Conservation (phyloP, 108 stramenopile genomes). For the Poteriospumella lacustris region DNA sequence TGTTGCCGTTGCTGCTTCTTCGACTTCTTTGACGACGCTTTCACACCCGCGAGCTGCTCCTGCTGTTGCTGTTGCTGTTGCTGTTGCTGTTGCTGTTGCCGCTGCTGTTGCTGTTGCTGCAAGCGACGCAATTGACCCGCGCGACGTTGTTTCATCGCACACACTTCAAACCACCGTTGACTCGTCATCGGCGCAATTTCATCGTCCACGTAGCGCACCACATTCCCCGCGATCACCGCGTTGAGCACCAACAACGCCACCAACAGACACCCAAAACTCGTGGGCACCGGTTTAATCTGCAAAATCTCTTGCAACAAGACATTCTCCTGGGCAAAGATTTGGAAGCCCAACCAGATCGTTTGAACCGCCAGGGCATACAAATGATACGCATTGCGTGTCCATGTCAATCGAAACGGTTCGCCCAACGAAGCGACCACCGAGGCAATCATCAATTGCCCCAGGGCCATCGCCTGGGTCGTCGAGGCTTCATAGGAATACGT, state of each 20-base stretch:
- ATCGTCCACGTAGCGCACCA: too few relatives aligned
- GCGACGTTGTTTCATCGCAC: too few relatives aligned
- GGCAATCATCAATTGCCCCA: conserved; percentile 15
- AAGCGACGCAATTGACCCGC: too few relatives aligned
- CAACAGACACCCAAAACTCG: neutral
- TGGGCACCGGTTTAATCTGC: conserved; percentile 5
- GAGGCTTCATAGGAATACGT: conserved; percentile 16
- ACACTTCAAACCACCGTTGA: too few relatives aligned
- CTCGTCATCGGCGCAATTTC: too few relatives aligned
- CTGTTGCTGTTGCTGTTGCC: too few relatives aligned
- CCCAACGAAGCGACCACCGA: neutral
- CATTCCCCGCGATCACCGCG: too few relatives aligned
- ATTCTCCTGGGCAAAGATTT: conserved; percentile 1
- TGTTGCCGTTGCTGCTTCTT: too few relatives aligned
- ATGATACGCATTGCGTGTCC: conserved; percentile 1
- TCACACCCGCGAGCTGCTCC: too few relatives aligned
- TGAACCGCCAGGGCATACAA: neutral
- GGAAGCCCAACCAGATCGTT: neutral
- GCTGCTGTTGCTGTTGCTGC: too few relatives aligned
- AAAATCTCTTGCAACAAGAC: conserved; percentile 1
- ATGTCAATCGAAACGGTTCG: conserved; percentile 15
- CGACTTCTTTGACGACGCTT: too few relatives aligned
- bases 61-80: too few relatives aligned
- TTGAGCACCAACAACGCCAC: neutral
- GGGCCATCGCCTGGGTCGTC: neutral